Percentiles rank a stretch among this genome's conserved stretches.
phyloP scores from a whole-genome alignment of 75 land plant species.

The Cunninghamia lanceolata region DNA sequence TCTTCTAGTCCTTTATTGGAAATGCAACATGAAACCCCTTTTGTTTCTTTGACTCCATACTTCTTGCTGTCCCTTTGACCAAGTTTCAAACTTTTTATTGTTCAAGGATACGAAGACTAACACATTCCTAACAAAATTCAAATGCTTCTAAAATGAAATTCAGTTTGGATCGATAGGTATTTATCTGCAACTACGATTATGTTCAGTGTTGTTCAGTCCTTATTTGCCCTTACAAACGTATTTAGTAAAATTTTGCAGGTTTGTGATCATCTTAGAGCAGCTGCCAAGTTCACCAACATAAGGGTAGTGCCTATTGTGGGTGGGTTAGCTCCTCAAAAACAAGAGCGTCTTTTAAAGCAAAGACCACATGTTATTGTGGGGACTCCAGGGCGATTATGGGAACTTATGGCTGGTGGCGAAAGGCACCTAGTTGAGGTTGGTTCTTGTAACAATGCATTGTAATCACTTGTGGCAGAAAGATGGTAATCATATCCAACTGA shows the following conservation, averaged over 20 bases:
- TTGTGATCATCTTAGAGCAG: conserved; percentile 83
- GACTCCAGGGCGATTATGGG: conserved; percentile 98
- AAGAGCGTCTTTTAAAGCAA: conserved; percentile 76
- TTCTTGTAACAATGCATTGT: background rate
- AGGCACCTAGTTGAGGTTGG: conserved; percentile 85
- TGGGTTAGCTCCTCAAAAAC: conserved; percentile 92
- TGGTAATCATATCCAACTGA: background rate
- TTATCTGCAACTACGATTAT: background rate
- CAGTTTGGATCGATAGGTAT: background rate
- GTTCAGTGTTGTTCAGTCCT: background rate
- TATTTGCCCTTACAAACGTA: background rate
- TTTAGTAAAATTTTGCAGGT: conserved; percentile 47
- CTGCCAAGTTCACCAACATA: conserved; percentile 49
- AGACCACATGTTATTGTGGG: conserved; percentile 92
- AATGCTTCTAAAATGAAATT: background rate
- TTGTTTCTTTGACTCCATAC: background rate
- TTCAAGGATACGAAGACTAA: background rate
- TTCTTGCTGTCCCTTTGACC: background rate
- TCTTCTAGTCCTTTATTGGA: background rate
- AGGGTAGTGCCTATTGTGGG: conserved; percentile 92
- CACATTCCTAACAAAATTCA: background rate
- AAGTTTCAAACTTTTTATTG: background rate
- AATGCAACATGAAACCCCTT: background rate
- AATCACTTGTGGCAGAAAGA: background rate
- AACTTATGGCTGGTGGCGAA: conserved; percentile 90